Evolutionary conservation across 176 grass and related monocot species (phyloP).

Genomic region (Hordeum marinum): DNA sequence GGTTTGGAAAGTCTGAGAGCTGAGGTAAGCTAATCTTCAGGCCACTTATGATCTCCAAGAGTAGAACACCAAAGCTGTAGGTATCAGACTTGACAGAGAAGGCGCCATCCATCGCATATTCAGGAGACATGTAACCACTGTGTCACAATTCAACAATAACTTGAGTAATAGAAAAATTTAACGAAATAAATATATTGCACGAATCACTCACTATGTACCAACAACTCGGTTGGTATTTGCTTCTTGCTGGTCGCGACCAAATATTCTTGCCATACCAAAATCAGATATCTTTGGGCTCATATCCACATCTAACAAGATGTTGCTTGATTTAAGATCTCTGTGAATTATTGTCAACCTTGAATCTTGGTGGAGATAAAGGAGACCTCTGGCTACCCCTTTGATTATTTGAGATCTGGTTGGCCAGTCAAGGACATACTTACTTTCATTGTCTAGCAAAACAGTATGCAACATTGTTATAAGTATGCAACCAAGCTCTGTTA

Average conservation of each 20-base stretch:
- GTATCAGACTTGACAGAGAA: constrained; percentile 62
- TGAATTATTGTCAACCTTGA: constrained; percentile 55
- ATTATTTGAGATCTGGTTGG: constrained; percentile 43
- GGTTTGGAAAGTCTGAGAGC: background rate
- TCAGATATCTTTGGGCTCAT: constrained; percentile 71
- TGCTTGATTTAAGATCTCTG: constrained; percentile 51
- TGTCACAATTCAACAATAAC: background rate
- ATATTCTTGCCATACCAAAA: constrained; percentile 65
- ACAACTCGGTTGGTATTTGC: constrained; percentile 51
- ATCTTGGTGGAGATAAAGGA: constrained; percentile 66
- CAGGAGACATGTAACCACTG: constrained; percentile 64
- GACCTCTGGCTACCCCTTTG: constrained; percentile 48
- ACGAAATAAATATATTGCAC: background rate
- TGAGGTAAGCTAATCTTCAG: constrained; percentile 32
- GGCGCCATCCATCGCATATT: constrained; percentile 60
- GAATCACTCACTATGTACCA: constrained; percentile 46
- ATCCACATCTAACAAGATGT: constrained; percentile 42
- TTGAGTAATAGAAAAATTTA: background rate
- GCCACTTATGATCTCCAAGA: constrained; percentile 62
- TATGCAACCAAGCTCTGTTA: background rate
- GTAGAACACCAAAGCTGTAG: constrained; percentile 49
- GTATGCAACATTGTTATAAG: background rate
- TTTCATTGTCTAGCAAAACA: constrained; percentile 26
- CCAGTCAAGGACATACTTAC: constrained; percentile 40
- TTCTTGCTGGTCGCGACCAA: constrained; percentile 34